Conservation (phyloP, 331 rosid genomes). For the Cydonia oblonga region DNA sequence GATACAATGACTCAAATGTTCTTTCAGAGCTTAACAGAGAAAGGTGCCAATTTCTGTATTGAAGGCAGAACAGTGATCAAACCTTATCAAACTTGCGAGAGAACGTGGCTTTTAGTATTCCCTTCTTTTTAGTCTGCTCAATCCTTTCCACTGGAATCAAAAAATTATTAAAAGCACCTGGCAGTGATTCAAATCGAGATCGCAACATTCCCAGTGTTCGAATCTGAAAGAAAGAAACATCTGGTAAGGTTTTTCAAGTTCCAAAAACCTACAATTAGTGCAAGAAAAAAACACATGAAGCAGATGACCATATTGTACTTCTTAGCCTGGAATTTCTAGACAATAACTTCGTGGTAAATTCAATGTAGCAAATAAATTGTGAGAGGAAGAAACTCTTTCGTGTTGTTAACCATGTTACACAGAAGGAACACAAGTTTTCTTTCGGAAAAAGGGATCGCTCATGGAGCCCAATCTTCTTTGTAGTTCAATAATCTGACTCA, state of each 20-base stretch:
- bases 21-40: background rate
- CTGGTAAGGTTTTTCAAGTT: constrained; percentile 14
- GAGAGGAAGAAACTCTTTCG: background rate
- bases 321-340: background rate
- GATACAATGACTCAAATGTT: background rate
- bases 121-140: constrained; percentile 38
- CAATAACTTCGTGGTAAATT: background rate
- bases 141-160: constrained; percentile 64
- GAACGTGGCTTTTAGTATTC: constrained; percentile 45
- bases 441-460: background rate
- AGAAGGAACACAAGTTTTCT: background rate
- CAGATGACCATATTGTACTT: background rate
- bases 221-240: constrained; percentile 45
- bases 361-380: background rate
- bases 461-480: too few species aligned
- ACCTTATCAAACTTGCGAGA: constrained; percentile 73
- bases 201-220: constrained; percentile 77
- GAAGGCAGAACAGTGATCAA: constrained; percentile 13
- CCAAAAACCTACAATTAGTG: background rate
- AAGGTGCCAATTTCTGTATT: background rate
- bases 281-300: background rate
- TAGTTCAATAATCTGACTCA: background rate
- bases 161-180: constrained; percentile 72
- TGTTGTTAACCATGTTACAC: background rate
- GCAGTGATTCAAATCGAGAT: constrained; percentile 75